phyloP scores from a whole-genome alignment of 768 basidiomycete genomes.

The Tephrocybe sp. region DNA sequence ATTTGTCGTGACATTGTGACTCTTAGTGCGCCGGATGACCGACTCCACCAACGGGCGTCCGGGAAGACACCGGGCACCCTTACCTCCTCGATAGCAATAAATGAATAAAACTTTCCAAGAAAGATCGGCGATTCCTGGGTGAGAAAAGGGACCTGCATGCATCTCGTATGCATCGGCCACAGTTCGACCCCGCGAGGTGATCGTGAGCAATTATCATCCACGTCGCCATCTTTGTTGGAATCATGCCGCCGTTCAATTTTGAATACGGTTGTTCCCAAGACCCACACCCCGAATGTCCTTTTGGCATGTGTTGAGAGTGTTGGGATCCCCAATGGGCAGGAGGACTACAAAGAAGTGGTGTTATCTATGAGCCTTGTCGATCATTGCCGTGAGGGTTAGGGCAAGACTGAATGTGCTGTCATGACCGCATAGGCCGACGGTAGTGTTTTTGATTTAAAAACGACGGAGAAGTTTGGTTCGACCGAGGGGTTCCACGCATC shows the following conservation, averaged over 20 bases:
- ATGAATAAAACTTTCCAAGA: slow-evolving; percentile 2
- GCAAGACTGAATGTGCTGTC: background rate
- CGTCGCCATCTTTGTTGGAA: slow-evolving; percentile 2
- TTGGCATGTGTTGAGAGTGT: slow-evolving; percentile 3
- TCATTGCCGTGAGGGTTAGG: background rate
- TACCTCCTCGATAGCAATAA: slow-evolving; percentile 7
- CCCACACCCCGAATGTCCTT: background rate
- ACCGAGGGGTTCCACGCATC: too few species aligned
- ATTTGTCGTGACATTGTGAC: slow-evolving; percentile 10
- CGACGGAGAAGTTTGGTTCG: background rate
- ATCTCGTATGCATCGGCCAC: background rate
- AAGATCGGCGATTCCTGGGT: slow-evolving; percentile 2
- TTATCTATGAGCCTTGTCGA: background rate
- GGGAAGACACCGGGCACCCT: slow-evolving; percentile 19
- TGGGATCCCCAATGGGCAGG: slow-evolving; percentile 7
- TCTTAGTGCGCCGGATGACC: slow-evolving; percentile 3
- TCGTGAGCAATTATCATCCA: background rate
- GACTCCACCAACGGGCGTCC: slow-evolving; percentile 1
- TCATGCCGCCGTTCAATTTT: background rate
- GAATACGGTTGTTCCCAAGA: slow-evolving; percentile 6
- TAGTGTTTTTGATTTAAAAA: background rate
- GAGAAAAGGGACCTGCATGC: background rate
- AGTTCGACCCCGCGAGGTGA: background rate
- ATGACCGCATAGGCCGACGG: background rate
- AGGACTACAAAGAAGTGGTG: background rate